Evolutionary conservation across 805 yeast genomes (phyloP).

Genomic region (Candida corydali): DNA sequence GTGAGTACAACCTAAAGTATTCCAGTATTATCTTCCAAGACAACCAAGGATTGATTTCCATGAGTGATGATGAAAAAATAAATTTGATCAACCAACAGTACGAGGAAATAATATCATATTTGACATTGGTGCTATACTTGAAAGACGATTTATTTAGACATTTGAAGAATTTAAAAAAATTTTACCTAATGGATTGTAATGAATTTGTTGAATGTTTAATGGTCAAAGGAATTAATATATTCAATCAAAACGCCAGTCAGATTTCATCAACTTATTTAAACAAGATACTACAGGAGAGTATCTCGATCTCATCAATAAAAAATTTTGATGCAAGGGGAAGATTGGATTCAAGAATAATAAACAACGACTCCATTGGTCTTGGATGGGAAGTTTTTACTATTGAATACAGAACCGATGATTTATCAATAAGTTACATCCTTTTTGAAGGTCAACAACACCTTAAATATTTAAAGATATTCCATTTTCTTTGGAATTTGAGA

Average conservation of each 20-base stretch:
- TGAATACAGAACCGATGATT: conserved; percentile 60
- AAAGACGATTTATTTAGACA: conserved; percentile 51
- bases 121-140: conserved; percentile 46
- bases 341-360: conserved; percentile 80
- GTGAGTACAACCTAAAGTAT: conserved; percentile 35
- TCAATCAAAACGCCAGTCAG: conserved; percentile 59
- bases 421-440: conserved; percentile 47
- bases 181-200: conserved; percentile 69
- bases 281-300: conserved; percentile 59
- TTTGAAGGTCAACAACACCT: conserved; percentile 25
- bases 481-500: conserved; percentile 76
- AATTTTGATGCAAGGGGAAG: conserved; percentile 33
- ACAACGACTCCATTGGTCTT: conserved; percentile 56
- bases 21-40: conserved; percentile 24
- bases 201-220: conserved; percentile 74
- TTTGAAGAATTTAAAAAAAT: conserved; percentile 58
- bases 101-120: conserved; percentile 47
- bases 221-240: conserved; percentile 45
- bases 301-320: conserved; percentile 49
- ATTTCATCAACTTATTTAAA: conserved; percentile 66
- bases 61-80: conserved; percentile 32
- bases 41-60: conserved; percentile 29
- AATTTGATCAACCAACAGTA: conserved; percentile 40
- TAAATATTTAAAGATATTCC: conserved; percentile 71
- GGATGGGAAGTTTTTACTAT: conserved; percentile 95